These are phyloP conservation scores for Penicillium palitans DNA, from an alignment of 2,329 filamentous ascomycete species.

Conservation along the genomic window DNA sequence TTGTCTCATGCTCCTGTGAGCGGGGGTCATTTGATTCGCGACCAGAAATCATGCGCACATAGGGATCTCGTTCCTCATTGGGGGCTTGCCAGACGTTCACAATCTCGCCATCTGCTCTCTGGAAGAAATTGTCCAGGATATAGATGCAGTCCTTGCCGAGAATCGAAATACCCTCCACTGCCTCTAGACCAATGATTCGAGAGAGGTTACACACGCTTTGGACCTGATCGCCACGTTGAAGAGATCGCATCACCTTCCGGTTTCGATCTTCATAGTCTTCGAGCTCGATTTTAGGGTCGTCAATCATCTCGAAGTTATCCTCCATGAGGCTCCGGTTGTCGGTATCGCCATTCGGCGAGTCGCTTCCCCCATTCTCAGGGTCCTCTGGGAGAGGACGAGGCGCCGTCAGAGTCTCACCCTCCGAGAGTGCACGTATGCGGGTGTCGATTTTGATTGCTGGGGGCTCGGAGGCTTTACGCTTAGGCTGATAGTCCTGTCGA, in stretches of 20 bases:
- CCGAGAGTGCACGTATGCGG: conserved; percentile 40
- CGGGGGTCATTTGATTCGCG: conserved; percentile 64
- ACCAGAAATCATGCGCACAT: conserved; percentile 88
- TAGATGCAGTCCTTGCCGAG: conserved; percentile 90
- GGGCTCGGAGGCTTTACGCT: conserved; percentile 66
- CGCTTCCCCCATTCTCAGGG: conserved; percentile 33
- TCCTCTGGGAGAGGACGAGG: conserved; percentile 38
- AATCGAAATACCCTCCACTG: conserved; percentile 89
- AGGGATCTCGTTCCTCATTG: conserved; percentile 87
- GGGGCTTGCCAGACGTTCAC: conserved; percentile 95
- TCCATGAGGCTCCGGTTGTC: conserved; percentile 57
- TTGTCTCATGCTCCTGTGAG: conserved; percentile 72
- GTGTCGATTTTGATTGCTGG: conserved; percentile 50
- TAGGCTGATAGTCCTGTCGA: conserved; percentile 78
- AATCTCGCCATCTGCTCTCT: conserved; percentile 91
- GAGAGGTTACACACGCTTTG: conserved; percentile 95
- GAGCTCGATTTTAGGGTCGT: conserved; percentile 82
- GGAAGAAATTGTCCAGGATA: conserved; percentile 94
- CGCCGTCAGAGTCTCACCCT: conserved; percentile 45
- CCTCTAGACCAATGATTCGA: conserved; percentile 88
- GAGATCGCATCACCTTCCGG: conserved; percentile 90
- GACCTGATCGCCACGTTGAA: conserved; percentile 87
- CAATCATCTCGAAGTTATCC: conserved; percentile 93
- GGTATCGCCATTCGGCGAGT: conserved; percentile 32
- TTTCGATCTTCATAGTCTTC: conserved; percentile 97